phyloP scores from a whole-genome alignment of 768 basidiomycete genomes.

The Suillus ampliporus region DNA sequence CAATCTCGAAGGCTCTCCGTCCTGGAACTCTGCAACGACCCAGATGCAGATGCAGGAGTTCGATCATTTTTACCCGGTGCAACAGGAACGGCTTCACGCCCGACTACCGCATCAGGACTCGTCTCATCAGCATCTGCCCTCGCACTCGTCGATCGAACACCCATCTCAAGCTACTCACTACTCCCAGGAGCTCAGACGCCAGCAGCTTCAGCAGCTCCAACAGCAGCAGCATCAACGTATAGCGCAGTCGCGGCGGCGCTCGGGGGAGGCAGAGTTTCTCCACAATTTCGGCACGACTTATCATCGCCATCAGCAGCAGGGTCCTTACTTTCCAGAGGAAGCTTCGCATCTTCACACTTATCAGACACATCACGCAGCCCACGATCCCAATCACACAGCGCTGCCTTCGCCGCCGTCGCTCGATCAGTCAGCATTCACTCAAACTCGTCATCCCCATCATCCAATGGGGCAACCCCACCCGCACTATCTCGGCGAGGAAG shows the following conservation, averaged over 20 bases:
- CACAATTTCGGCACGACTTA: constrained; percentile 42
- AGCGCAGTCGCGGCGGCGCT: constrained; percentile 38
- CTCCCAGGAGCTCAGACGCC: constrained; percentile 54
- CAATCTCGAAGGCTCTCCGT: constrained; percentile 81
- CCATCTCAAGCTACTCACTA: constrained; percentile 42
- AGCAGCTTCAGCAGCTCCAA: constrained; percentile 47
- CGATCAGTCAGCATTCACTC: constrained; percentile 37
- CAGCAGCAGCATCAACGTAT: constrained; percentile 45
- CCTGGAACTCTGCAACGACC: constrained; percentile 89
- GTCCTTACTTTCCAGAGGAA: constrained; percentile 34
- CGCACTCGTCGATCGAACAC: constrained; percentile 55
- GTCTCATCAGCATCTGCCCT: constrained; percentile 53
- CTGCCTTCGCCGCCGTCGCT: constrained; percentile 40
- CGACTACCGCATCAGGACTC: constrained; percentile 52
- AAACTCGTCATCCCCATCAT: constrained; percentile 39
- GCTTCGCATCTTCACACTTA: constrained; percentile 39
- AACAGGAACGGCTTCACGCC: constrained; percentile 43
- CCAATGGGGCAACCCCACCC: constrained; percentile 40
- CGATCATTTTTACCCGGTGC: constrained; percentile 52
- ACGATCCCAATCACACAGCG: constrained; percentile 31
- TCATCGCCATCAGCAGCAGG: constrained; percentile 34
- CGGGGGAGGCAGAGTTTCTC: constrained; percentile 44
- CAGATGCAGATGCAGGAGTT: constrained; percentile 49
- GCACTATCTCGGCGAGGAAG: constrained; percentile 42
- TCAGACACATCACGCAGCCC: constrained; percentile 42